phyloP scores from a whole-genome alignment of 768 basidiomycete genomes.

The Calocera viscosa region DNA sequence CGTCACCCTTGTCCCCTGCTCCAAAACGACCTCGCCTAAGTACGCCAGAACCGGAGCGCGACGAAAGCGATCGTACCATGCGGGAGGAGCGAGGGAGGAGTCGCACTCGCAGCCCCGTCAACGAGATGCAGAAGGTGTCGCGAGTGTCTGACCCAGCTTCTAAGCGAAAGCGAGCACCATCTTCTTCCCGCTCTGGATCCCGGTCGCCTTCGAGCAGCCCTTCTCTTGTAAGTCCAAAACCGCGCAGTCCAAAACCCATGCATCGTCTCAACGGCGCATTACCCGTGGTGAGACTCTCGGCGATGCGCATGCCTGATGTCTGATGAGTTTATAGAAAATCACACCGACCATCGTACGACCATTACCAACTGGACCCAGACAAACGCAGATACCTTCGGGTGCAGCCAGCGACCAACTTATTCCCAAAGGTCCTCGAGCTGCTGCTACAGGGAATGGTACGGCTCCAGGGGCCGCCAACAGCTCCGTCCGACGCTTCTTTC shows the following conservation, averaged over 20 bases:
- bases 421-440: background rate
- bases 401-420: background rate
- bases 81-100: background rate
- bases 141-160: background rate
- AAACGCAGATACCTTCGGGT: background rate
- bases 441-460: background rate
- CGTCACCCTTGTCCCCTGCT: slow-evolving; percentile 13
- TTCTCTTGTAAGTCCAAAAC: background rate
- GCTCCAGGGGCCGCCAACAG: background rate
- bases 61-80: background rate
- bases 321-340: background rate
- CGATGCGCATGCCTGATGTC: background rate
- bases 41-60: background rate
- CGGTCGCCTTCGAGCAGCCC: background rate
- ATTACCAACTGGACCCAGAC: background rate
- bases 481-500: slow-evolving; percentile 10
- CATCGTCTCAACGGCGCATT: background rate
- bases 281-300: background rate
- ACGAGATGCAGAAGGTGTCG: background rate
- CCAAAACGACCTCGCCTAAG: background rate
- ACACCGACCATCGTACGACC: background rate
- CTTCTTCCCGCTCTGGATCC: background rate
- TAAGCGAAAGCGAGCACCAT: background rate
- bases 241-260: background rate
- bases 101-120: background rate